Evolutionary conservation across 2,329 filamentous ascomycete species (phyloP), one percentile per base, ranked within the genome.

Genomic region (Penicillium sp.): DNA sequence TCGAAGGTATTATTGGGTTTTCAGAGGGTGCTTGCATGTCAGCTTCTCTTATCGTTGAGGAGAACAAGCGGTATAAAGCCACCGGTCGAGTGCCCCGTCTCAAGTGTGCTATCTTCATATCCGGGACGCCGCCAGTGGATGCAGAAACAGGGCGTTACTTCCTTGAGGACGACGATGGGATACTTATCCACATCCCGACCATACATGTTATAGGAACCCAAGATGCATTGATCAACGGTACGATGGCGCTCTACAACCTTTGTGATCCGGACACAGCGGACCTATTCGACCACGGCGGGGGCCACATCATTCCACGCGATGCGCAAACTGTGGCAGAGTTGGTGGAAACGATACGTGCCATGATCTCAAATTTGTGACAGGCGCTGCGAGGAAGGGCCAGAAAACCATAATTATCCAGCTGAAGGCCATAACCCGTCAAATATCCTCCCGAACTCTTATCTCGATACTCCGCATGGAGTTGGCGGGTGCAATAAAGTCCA

Each of bases 251-350:
- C 6, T 73, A 65, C 56, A 73, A 71, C 46, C 61, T 74, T 29
- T 75, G 73, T 43, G 66, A 74, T 45, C 60, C 63, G 5, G 69
- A 73, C 34, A 67, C 57, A 1, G 70, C 70, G 1, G 65, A 66
- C 39, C 56, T 75, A 4, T 74, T 73, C 32, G 72, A 75, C 41
- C 70, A 74, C 43, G 72, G 67, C 0, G 69, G 70, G 29, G 73
- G 73, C 0, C 73, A 75, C 53, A 66, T 66, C 2, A 56, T 75
- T 7, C 72, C 73, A 5, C 57, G 66, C 4, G 42, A 43, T 13
- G 42, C 42, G 33, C 42, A 43, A 18, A 43, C 42, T 7, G 42
- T 43, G 24, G 12, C 42, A 5, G 42, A 43, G 9, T 11, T 43
- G 5, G 34, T n/a, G 7, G 35, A 43, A 9, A 13, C 27, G 2